phyloP scores from a whole-genome alignment of 306 rosid genomes.

The Canavalia gladiata region DNA sequence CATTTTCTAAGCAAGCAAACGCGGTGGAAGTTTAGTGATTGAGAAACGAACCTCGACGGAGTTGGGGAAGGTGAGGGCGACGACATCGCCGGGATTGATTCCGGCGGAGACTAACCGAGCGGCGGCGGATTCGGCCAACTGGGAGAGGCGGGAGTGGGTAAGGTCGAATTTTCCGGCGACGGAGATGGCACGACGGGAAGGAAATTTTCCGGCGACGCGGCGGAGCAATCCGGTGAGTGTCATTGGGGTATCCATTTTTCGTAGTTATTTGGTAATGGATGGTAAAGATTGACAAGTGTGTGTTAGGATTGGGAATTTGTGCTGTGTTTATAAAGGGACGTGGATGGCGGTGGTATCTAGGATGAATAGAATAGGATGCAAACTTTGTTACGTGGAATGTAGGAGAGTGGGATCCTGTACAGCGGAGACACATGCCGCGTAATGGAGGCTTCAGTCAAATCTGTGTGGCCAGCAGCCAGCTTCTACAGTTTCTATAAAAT shows the following conservation, averaged over 20 bases:
- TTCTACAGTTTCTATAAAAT: not conserved
- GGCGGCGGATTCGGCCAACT: conserved; percentile 73
- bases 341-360: not conserved
- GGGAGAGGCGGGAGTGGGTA: conserved; percentile 61
- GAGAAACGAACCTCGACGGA: conserved; percentile 66
- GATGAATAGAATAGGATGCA: not conserved
- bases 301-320: not conserved
- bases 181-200: conserved; percentile 73
- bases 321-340: not conserved
- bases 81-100: conserved; percentile 68
- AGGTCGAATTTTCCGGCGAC: conserved; percentile 72
- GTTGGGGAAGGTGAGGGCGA: conserved; percentile 89
- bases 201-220: conserved; percentile 55
- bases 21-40: not conserved
- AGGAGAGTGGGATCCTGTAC: not conserved
- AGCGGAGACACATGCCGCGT: not conserved
- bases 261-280: not conserved
- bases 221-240: conserved; percentile 69
- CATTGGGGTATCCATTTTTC: conserved; percentile 57
- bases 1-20: conserved; percentile 6
- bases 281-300: not conserved
- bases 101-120: conserved; percentile 64
- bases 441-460: not conserved
- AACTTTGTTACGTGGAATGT: not conserved
- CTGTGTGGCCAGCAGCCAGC: too few relatives aligned